phyloP scores from a whole-genome alignment of 257 asterid species.

The Scutellaria minor region DNA sequence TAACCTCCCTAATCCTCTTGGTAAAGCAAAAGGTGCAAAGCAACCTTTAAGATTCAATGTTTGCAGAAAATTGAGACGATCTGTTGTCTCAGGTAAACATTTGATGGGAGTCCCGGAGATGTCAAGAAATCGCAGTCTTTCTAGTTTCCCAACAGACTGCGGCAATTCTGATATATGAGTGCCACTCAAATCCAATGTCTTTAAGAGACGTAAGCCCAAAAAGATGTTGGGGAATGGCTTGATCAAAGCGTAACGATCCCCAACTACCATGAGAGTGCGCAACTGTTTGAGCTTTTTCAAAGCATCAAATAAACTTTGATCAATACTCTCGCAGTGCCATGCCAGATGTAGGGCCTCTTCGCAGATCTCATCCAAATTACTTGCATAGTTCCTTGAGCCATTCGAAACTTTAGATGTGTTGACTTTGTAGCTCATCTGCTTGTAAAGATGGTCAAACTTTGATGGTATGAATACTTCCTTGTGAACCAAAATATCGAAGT shows the following conservation, averaged over 20 bases:
- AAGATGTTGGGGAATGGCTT: constrained; percentile 38
- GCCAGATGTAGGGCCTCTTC: constrained; percentile 32
- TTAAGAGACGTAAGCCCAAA: constrained; percentile 38
- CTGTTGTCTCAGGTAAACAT: constrained; percentile 40
- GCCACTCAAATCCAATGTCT: constrained; percentile 47
- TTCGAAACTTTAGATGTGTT: constrained; percentile 22
- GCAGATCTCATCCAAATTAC: constrained; percentile 28
- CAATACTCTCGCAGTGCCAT: constrained; percentile 39
- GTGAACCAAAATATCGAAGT: constrained; percentile 38
- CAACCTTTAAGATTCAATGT: constrained; percentile 51
- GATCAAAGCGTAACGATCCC: neutral
- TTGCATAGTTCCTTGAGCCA: constrained; percentile 26
- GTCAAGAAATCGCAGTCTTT: constrained; percentile 46
- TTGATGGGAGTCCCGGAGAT: constrained; percentile 47
- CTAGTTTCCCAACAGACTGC: constrained; percentile 39
- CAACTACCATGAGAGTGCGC: constrained; percentile 41
- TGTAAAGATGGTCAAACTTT: constrained; percentile 26
- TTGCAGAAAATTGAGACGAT: constrained; percentile 37
- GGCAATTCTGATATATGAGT: constrained; percentile 48
- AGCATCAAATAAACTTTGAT: constrained; percentile 27
- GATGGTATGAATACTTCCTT: constrained; percentile 36
- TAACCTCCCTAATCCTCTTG: constrained; percentile 41
- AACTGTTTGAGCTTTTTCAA: constrained; percentile 42
- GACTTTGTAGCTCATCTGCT: constrained; percentile 42
- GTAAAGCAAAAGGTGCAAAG: constrained; percentile 34